Base-by-base conservation (phyloP, 257 asterid genomes). In the Phtheirospermum japonicum region DNA sequence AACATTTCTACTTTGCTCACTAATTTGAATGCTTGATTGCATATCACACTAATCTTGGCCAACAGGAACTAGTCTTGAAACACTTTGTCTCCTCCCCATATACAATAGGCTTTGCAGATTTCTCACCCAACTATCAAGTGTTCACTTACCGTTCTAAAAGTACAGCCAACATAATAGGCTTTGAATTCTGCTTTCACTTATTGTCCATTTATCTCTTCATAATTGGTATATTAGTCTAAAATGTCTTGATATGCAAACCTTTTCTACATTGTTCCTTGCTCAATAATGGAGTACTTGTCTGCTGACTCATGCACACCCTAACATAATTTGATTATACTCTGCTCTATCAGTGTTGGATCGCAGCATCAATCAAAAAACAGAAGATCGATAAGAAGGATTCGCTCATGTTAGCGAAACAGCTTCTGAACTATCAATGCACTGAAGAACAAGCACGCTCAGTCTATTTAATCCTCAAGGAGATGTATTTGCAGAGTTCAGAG, bases 321-420 rank as follows among this genome's bases (percentile, higher is more conserved):
- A 51, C 33, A 67, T n/a, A 3, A 23, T 23, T 1, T 23, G 64
- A 55, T 74, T 16, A 40, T 4, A 57, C 68, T 70, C 57, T 71
- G 61, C 9, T 73, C 48, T 75, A 60, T 56, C 74, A 85, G 94
- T 83, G 84, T 76, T 85, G 94, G 94, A 71, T 63, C 20, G 88
- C 85, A 19, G 87, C 87, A 39, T 82, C 85, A 56, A 60, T 80
- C 55, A 57, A 67, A 49, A 81, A 79, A 65, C 73, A 73, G 45
- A 83, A 80, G 42, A 61, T 85, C 49, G 80, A 83, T 66, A 79
- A 81, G 78, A 73, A 73, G 68, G 75, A 71, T 18, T 67, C 82
- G 0, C 75, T 85, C 52, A 26, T 45, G 59, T 71, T 77, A 53
- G 90, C 79, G 1, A 80, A 77, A 63, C 77, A 75, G 31, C 71